Conservation (phyloP, 2,329 filamentous ascomycete species). For the Diaporthe caulivora region DNA sequence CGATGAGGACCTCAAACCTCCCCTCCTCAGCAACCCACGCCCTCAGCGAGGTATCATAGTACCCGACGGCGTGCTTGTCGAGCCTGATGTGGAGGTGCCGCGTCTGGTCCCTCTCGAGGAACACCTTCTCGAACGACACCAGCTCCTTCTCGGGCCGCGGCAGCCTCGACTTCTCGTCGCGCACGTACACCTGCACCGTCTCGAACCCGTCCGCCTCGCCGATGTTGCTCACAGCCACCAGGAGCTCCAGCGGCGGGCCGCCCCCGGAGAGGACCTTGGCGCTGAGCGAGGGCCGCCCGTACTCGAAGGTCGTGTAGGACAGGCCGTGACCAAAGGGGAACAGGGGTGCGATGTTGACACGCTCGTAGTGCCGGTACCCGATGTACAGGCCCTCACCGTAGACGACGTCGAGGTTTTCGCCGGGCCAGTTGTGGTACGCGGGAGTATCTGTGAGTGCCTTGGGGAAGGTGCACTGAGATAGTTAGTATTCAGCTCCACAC, state of each 20-base stretch:
- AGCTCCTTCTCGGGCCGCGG: conserved; percentile 78
- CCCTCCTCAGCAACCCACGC: conserved; percentile 78
- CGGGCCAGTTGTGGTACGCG: conserved; percentile 79
- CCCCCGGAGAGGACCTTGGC: conserved; percentile 54
- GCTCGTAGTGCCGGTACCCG: conserved; percentile 81
- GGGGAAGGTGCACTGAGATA: conserved; percentile 72
- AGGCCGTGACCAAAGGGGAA: conserved; percentile 82
- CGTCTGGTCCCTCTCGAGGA: conserved; percentile 67
- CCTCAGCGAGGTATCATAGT: conserved; percentile 70
- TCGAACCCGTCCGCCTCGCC: conserved; percentile 70
- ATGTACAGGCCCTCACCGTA: conserved; percentile 82
- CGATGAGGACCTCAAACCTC: conserved; percentile 70
- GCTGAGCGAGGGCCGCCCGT: conserved; percentile 68
- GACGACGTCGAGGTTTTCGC: conserved; percentile 75
- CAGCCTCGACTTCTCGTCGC: conserved; percentile 72
- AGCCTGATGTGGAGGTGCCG: conserved; percentile 60
- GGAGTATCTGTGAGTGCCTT: conserved; percentile 73
- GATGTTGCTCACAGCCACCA: conserved; percentile 65
- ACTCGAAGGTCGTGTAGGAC: conserved; percentile 78
- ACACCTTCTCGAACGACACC: conserved; percentile 76
- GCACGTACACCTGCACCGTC: conserved; percentile 76
- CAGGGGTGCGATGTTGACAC: conserved; percentile 67
- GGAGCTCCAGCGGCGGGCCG: conserved; percentile 56
- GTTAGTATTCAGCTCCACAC: neutral
- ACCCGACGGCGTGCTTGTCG: conserved; percentile 67